Evolutionary conservation across 108 stramenopile species (phyloP).

Genomic region (Bacterosira constricta): DNA sequence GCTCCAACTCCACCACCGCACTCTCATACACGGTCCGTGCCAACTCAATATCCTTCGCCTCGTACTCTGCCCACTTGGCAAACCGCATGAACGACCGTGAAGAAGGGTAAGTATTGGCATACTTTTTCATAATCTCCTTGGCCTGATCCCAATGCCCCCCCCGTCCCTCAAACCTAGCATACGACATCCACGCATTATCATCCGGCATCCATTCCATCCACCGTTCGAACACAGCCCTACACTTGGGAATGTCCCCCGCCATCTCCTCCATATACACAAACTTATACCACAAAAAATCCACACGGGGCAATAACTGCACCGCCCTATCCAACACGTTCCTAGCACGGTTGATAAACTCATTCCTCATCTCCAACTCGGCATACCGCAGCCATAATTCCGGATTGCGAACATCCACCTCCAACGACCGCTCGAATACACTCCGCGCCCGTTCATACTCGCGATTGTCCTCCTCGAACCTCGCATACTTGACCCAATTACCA

Average conservation of each 20-base stretch:
- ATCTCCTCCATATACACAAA: constrained; percentile 99
- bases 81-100: constrained; percentile 91
- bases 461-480: constrained; percentile 97
- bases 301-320: constrained; percentile 92
- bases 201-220: constrained; percentile 99
- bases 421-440: constrained; percentile 95
- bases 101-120: constrained; percentile 92
- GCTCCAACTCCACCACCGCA: constrained; percentile 90
- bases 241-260: constrained; percentile 93
- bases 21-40: constrained; percentile 96
- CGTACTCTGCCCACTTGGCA: constrained; percentile 98
- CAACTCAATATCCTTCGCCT: constrained; percentile 87
- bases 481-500: constrained; percentile 98
- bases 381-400: constrained; percentile 95
- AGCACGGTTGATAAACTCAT: constrained; percentile 98
- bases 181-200: constrained; percentile 95
- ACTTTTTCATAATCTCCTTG: constrained; percentile 85
- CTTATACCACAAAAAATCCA: constrained; percentile 99
- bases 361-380: constrained; percentile 98
- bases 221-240: constrained; percentile 95
- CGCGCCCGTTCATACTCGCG: constrained; percentile 97
- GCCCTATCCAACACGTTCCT: constrained; percentile 98
- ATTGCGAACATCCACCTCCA: constrained; percentile 94
- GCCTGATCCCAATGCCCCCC: constrained; percentile 69
- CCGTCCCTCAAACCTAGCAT: constrained; percentile 94